These are phyloP conservation scores for Lactifluus subvellereus DNA, from an alignment of 768 basidiomycete species.

Conservation along the genomic window DNA sequence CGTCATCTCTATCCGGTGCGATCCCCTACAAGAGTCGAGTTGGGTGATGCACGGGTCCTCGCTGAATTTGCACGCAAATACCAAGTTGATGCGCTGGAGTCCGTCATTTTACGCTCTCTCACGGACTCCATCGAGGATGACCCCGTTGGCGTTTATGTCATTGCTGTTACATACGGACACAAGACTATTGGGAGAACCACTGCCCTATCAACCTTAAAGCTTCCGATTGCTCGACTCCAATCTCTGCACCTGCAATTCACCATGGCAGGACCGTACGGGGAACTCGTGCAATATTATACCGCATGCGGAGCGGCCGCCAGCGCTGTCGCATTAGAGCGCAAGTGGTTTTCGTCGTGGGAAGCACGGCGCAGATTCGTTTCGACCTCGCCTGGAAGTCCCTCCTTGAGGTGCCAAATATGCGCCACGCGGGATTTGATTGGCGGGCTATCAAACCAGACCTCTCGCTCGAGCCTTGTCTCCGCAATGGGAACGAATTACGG, in stretches of 20 bases:
- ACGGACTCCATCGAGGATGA: not conserved
- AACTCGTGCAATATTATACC: not conserved
- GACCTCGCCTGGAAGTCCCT: too few species aligned
- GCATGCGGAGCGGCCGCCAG: constrained; percentile 3
- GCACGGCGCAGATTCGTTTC: too few species aligned
- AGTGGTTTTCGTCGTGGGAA: not conserved
- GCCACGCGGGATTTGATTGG: not conserved
- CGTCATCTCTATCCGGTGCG: constrained; percentile 18
- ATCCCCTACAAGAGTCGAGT: not conserved
- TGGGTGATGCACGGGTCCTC: not conserved
- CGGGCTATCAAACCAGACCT: too few species aligned
- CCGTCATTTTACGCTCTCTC: not conserved
- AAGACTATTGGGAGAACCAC: not conserved
- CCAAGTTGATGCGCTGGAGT: not conserved
- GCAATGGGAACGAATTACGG: not conserved
- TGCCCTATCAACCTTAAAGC: not conserved
- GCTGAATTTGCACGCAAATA: constrained; percentile 19
- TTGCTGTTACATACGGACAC: constrained; percentile 3
- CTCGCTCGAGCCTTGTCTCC: too few species aligned
- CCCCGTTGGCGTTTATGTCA: constrained; percentile 16
- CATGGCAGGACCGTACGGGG: not conserved
- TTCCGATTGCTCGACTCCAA: not conserved
- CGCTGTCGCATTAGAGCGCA: not conserved
- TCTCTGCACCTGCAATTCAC: not conserved
- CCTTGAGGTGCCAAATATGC: too few species aligned